These are phyloP conservation scores for Salvia splendens DNA, from an alignment of 257 asterid genomes.

Conservation along the genomic window DNA sequence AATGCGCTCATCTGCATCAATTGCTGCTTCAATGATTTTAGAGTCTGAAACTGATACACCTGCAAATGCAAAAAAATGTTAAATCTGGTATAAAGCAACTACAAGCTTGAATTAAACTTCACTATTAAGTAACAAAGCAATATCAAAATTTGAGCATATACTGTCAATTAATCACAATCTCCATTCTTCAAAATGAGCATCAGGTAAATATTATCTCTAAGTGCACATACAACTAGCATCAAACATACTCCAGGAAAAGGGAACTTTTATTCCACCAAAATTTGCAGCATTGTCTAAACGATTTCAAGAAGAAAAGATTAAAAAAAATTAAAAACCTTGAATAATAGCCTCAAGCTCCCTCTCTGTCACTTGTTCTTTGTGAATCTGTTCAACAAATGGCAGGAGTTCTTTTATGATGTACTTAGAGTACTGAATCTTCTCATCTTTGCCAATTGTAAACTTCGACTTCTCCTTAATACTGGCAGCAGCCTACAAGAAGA, in stretches of 20 bases:
- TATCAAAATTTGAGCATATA: slow-evolving; percentile 5
- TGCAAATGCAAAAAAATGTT: slow-evolving; percentile 31
- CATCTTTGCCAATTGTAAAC: slow-evolving; percentile 25
- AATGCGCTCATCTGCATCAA: slow-evolving; percentile 41
- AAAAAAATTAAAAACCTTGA: slow-evolving; percentile 38
- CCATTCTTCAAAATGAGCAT: neutral
- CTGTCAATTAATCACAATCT: neutral
- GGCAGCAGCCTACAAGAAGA: slow-evolving; percentile 16
- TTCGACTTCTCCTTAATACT: slow-evolving; percentile 29
- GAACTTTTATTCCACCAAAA: neutral
- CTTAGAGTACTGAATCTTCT: slow-evolving; percentile 46
- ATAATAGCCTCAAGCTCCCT: slow-evolving; percentile 50
- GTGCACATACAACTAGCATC: slow-evolving; percentile 1
- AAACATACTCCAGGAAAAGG: neutral
- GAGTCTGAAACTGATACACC: slow-evolving; percentile 46
- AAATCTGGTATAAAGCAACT: slow-evolving; percentile 13
- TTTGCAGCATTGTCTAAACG: neutral
- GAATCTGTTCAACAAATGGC: slow-evolving; percentile 53
- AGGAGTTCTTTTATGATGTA: slow-evolving; percentile 45
- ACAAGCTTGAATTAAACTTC: neutral
- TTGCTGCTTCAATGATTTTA: slow-evolving; percentile 25
- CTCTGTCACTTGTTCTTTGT: slow-evolving; percentile 56
- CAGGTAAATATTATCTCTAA: neutral
- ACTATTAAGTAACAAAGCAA: neutral
- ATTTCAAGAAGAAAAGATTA: neutral